phyloP scores from a whole-genome alignment of 805 yeast genomes.

The Blastobotrys mokoenaii region DNA sequence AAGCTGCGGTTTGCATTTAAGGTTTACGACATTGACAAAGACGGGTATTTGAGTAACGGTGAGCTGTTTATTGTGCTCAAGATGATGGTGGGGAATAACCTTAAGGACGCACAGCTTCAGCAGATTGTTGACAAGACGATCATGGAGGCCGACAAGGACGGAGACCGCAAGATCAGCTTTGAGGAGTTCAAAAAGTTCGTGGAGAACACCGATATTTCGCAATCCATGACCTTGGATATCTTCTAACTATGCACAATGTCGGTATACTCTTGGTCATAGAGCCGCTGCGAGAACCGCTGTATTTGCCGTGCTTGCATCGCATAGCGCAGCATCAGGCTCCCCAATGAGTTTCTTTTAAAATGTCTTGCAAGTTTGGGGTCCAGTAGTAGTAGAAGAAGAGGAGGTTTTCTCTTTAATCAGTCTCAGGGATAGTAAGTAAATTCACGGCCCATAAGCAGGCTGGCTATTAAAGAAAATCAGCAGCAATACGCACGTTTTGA shows the following conservation, averaged over 20 bases:
- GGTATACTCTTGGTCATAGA: too few species aligned
- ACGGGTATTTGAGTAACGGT: constrained; percentile 92
- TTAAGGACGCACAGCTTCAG: constrained; percentile 80
- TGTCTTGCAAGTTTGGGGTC: too few species aligned
- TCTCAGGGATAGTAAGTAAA: too few species aligned
- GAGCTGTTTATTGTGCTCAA: constrained; percentile 86
- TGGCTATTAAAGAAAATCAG: too few species aligned
- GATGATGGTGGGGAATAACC: constrained; percentile 93
- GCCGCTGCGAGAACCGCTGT: too few species aligned
- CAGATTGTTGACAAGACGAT: constrained; percentile 96
- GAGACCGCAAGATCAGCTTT: constrained; percentile 78
- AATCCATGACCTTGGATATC: constrained; percentile 27
- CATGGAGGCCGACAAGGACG: constrained; percentile 82
- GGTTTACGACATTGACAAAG: constrained; percentile 91
- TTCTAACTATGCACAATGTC: constrained; percentile 17
- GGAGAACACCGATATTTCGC: constrained; percentile 30
- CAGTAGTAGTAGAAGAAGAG: too few species aligned
- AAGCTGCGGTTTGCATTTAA: constrained; percentile 84
- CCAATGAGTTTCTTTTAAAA: too few species aligned
- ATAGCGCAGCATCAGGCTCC: too few species aligned
- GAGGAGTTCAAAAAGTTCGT: constrained; percentile 65
- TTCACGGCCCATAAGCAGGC: too few species aligned
- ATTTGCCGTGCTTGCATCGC: too few species aligned
- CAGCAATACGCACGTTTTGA: too few species aligned
- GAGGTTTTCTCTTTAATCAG: too few species aligned